phyloP scores from a whole-genome alignment of 352 stramenopile genomes.

The Phytophthora crassamura region DNA sequence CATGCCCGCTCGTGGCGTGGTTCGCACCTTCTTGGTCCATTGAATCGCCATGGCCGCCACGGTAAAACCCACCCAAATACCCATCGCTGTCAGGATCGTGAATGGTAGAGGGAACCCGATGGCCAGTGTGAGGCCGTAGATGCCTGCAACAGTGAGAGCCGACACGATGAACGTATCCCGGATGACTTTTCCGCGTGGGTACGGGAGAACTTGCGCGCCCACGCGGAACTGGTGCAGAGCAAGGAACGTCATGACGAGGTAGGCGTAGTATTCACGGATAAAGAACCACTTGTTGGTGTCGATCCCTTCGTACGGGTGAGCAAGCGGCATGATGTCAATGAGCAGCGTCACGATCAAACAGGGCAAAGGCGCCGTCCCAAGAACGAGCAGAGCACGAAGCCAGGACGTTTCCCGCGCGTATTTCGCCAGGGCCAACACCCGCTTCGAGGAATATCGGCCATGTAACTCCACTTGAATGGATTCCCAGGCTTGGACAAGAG shows the following conservation, averaged over 20 bases:
- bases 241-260: constrained; percentile 2
- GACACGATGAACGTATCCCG: constrained; percentile 7
- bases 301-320: background rate
- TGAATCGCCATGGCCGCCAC: background rate
- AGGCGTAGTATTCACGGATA: constrained; percentile 6
- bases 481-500: constrained; percentile 1
- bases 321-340: constrained; percentile 5
- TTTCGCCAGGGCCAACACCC: constrained; percentile 3
- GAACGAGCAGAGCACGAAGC: background rate
- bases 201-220: background rate
- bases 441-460: background rate
- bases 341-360: constrained; percentile 5
- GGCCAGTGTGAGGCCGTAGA: background rate
- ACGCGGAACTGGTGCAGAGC: background rate
- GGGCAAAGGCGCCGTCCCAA: background rate
- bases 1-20: no score
- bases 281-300: constrained; percentile 2
- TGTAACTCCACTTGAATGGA: constrained; percentile 9
- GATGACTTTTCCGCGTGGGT: background rate
- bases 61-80: constrained; percentile 8
- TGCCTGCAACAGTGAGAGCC: background rate
- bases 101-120: constrained; percentile 18
- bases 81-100: constrained; percentile 5
- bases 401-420: background rate
- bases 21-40: background rate